A percentile compares a stretch with the other conserved stretches of the same genome.
Conservation (phyloP, 176 grass and related monocot genomes). For the Oryza glumipatula region DNA sequence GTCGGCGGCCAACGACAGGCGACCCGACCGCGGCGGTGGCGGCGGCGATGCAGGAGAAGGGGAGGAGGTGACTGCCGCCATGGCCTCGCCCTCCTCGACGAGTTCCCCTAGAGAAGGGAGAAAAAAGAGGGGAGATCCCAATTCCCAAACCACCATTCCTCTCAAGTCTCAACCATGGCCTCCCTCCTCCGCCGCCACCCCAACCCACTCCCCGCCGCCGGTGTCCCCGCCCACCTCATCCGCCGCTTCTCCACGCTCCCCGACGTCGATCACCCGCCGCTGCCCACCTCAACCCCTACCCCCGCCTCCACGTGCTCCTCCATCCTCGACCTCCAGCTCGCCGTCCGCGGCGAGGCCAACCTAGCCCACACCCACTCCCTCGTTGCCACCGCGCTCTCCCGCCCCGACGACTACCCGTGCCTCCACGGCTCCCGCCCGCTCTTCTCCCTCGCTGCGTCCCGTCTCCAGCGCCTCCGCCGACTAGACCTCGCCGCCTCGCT, state of each 20-base stretch:
- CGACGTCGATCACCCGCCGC: slow-evolving; percentile 32
- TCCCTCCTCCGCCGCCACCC: background rate
- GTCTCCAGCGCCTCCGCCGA: slow-evolving; percentile 62
- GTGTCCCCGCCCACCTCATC: background rate
- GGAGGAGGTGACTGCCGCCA: too few relatives aligned
- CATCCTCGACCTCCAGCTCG: slow-evolving; percentile 54
- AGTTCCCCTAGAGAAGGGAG: too few relatives aligned
- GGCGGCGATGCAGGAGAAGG: too few relatives aligned
- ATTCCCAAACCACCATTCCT: too few relatives aligned
- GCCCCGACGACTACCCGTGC: slow-evolving; percentile 34
- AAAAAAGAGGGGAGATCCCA: too few relatives aligned
- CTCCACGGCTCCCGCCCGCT: slow-evolving; percentile 69
- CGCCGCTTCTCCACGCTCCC: slow-evolving; percentile 61
- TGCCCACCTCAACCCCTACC: background rate
- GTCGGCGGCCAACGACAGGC: too few relatives aligned
- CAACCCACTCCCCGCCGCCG: slow-evolving; percentile 7
- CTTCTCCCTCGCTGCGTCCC: slow-evolving; percentile 61
- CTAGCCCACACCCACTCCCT: slow-evolving; percentile 62
- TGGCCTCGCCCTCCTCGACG: too few relatives aligned
- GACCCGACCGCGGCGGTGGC: too few relatives aligned
- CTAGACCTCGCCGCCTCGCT: slow-evolving; percentile 76
- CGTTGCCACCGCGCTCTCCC: slow-evolving; percentile 67
- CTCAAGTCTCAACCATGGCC: too few relatives aligned
- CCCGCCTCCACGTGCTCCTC: slow-evolving; percentile 29
- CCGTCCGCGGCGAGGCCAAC: slow-evolving; percentile 60